phyloP scores from a whole-genome alignment of 768 basidiomycete genomes.

The Pholiota molesta region DNA sequence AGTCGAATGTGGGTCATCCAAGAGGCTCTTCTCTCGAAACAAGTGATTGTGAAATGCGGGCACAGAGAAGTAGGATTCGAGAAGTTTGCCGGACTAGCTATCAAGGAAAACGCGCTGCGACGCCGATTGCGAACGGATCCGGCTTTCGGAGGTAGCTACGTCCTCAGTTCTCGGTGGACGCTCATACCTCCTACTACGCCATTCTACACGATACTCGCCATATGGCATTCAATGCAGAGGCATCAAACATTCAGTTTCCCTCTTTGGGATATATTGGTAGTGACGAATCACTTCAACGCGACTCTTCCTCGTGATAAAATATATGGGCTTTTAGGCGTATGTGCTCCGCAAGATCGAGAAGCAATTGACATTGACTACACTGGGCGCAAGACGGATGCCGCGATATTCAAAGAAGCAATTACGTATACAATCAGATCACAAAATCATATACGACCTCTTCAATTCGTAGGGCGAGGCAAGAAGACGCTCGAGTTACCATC shows the following conservation, averaged over 20 bases:
- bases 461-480: not conserved
- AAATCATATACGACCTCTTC: not conserved
- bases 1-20: slow-evolving; percentile 15
- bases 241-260: not conserved
- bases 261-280: slow-evolving; percentile 1
- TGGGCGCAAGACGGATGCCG: slow-evolving; percentile 1
- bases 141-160: not conserved
- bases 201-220: not conserved
- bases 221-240: not conserved
- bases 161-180: not conserved
- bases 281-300: not conserved
- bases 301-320: slow-evolving; percentile 12
- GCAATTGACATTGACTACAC: slow-evolving; percentile 4
- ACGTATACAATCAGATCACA: not conserved
- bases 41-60: slow-evolving; percentile 7
- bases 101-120: not conserved
- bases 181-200: not conserved
- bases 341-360: not conserved
- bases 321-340: slow-evolving; percentile 9
- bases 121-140: not conserved
- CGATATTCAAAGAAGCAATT: not conserved
- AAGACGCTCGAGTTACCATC: slow-evolving; percentile 1
- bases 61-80: not conserved
- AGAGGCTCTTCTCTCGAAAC: slow-evolving; percentile 10
- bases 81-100: not conserved